Evolutionary conservation across 192 early-diverging fungal genomes (phyloP), one percentile per base, ranked within the genome.

Genomic region (Coemansia sp.): DNA sequence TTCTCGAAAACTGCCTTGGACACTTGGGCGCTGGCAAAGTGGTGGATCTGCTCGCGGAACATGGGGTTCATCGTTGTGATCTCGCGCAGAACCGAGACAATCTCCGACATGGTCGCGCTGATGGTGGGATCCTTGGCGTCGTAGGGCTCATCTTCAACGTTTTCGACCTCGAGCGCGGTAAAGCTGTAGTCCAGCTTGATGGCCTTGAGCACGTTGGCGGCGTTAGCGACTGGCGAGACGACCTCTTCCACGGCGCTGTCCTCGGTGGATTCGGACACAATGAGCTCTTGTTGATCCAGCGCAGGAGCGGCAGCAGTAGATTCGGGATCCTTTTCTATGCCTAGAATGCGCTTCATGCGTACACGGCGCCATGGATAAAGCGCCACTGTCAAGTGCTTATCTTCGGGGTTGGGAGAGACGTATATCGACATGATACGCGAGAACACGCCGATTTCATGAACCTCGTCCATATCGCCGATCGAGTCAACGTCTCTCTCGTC

Each of bases 31-130:
- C 97, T 96, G 53, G 92, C 94, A 78, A 99, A 96, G 72, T 92
- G 94, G 64, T 96, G 92, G 73, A 99, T 99, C 84, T 99, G 97
- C 83, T 99, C 97, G 35, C 97, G 89, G 82, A 99, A 93, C 46
- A 99, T 88, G 10, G 95, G 94, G 74, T 98, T 99, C 73, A 96
- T 75, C 8, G 90, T 86, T 6, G 95, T 94, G 67, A 99, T 97
- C 76, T 99, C 97, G 77, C 96, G 96, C 72, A 99, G 91, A 10
- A 96, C 95, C 3, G 94, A 92, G 8, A 99, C 91, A 64, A 98
- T 96, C 79, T 99, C 97, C 0, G 92, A 92, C 30, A 94, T 96
- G 33, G 93, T 91, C 26, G 97, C 97, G 33, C 94, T 92, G 37
- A 99, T 87, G 9, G 95, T 84, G 52, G 90, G 87, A 71, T 92